Evolutionary conservation across 2,329 filamentous ascomycete species (phyloP).

Genomic region (Fusarium ambrosium): DNA sequence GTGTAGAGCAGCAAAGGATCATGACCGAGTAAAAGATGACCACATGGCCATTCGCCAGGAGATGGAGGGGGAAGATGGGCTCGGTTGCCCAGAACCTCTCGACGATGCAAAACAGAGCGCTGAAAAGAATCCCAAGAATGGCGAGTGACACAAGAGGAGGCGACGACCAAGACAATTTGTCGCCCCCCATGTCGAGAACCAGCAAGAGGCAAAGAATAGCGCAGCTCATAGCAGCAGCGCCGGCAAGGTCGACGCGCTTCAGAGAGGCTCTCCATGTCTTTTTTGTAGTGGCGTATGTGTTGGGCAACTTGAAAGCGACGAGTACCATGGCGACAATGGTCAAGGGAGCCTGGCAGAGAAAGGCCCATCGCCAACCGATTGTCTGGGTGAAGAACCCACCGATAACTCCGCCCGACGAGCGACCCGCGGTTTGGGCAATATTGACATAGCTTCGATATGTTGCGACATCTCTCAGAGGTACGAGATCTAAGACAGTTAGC

Average conservation of each 20-base stretch:
- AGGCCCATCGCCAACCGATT: conserved; percentile 29
- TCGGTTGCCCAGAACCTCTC: conserved; percentile 9
- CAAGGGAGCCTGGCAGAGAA: conserved; percentile 9
- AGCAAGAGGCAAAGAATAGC: conserved; percentile 5
- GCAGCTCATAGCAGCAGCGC: neutral
- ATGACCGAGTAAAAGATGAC: conserved; percentile 8
- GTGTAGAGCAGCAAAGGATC: conserved; percentile 4
- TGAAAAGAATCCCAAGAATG: neutral
- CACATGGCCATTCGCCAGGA: neutral
- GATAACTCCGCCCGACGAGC: conserved; percentile 18
- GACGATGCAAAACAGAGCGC: neutral
- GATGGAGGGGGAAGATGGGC: conserved; percentile 15
- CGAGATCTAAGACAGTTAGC: conserved; percentile 6
- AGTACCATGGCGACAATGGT: conserved; percentile 4
- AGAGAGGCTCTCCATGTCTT: neutral
- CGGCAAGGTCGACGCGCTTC: conserved; percentile 9
- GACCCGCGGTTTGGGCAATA: conserved; percentile 16
- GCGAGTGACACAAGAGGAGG: neutral
- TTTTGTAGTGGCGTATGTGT: neutral
- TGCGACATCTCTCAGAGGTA: conserved; percentile 21
- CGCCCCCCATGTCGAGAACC: conserved; percentile 7
- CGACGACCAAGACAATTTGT: neutral
- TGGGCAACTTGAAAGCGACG: neutral
- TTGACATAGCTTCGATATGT: conserved; percentile 29
- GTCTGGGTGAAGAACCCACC: conserved; percentile 17